These are phyloP conservation scores for Pleurotus ostreatus DNA, from an alignment of 768 basidiomycete species.

Conservation along the genomic window DNA sequence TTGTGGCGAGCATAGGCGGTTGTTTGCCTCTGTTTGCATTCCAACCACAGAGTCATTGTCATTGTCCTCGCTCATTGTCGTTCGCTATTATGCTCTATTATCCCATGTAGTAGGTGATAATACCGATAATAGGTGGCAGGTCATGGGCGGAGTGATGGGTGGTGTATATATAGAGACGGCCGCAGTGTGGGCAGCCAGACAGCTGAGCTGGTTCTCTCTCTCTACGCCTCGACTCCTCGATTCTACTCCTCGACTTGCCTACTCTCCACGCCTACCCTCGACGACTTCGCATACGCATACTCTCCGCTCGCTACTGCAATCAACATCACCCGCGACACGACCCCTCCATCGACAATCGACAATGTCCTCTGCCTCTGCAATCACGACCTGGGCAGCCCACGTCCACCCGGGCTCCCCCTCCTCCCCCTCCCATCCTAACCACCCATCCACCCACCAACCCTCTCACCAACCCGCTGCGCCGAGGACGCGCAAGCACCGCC, in stretches of 20 bases:
- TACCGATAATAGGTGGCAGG: no score
- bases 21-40: no score
- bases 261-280: not conserved
- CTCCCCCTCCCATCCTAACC: no score
- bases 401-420: no score
- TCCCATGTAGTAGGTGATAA: no score
- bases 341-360: not conserved
- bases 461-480: not conserved
- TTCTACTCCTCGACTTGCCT: no score
- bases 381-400: constrained; percentile 52
- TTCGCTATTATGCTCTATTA: no score
- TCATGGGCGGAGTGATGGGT: no score
- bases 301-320: not conserved
- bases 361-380: constrained; percentile 25
- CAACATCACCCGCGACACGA: not conserved
- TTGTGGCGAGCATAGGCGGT: no score
- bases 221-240: not conserved
- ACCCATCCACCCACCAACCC: constrained; percentile 28
- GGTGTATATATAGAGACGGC: no score
- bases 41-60: no score
- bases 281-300: not conserved
- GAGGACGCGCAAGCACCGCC: constrained; percentile 18
- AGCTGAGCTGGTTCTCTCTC: constrained; percentile 9
- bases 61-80: no score
- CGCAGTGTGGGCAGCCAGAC: not conserved